phyloP scores from a whole-genome alignment of 345 rosid genomes.

The Eucalyptus guilfoylei region DNA sequence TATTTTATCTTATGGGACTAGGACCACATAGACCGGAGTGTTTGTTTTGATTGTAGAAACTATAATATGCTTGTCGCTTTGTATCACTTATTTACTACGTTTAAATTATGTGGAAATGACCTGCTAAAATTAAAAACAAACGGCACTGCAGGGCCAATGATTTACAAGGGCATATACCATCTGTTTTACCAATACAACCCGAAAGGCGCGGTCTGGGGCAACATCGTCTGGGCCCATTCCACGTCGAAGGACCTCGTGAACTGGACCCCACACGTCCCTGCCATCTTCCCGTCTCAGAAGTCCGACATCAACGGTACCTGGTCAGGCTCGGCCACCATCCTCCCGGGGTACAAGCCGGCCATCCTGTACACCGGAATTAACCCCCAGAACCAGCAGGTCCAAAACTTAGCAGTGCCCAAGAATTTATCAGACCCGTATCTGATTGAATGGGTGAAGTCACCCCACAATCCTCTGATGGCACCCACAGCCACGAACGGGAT shows the following conservation, averaged over 20 bases:
- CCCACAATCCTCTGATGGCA: constrained; percentile 23
- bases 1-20: not conserved
- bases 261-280: constrained; percentile 27
- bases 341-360: constrained; percentile 15
- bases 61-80: not conserved
- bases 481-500: constrained; percentile 4
- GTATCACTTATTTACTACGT: not conserved
- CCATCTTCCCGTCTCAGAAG: constrained; percentile 22
- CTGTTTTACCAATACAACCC: constrained; percentile 57
- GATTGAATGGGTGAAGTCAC: constrained; percentile 29
- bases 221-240: constrained; percentile 60
- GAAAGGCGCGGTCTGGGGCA: constrained; percentile 36
- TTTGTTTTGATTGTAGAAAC: not conserved
- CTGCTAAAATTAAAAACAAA: not conserved
- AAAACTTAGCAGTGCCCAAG: constrained; percentile 29
- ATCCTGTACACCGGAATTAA: constrained; percentile 47
- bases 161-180: constrained; percentile 46
- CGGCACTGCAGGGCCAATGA: constrained; percentile 26
- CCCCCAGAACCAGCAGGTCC: constrained; percentile 14
- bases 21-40: not conserved
- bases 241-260: constrained; percentile 45
- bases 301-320: constrained; percentile 37
- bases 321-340: constrained; percentile 48
- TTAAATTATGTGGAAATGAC: not conserved
- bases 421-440: constrained; percentile 37